Evolutionary conservation across 805 yeast species (phyloP), one percentile per base, ranked within the genome.

Genomic region (Ogataea haglerorum): DNA sequence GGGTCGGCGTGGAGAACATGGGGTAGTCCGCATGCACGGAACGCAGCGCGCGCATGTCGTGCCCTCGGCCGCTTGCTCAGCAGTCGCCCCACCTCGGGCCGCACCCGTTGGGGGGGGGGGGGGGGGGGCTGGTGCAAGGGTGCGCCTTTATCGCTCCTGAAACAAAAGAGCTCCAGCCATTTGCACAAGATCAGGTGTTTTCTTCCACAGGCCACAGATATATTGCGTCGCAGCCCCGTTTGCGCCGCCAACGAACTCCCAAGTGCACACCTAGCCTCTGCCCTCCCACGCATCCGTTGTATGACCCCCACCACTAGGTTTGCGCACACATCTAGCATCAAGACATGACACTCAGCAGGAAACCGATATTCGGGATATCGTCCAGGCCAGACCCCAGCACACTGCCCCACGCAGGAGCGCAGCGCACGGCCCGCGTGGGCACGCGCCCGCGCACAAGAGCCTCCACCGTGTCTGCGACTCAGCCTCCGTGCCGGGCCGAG

Each of bases 401-500:
- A 17, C 19, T 7, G 17, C 13, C 8, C 19, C 19, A 29, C 17
- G 25, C 21, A 25, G 24, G 22, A 14, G 19, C 35, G 25, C 26
- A 21, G 34, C 16, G 21, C 17, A 33, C 29, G 14, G 13, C 18
- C 10, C 22, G 22, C 9, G 17, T 23, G 10, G 10, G 22, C 17
- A 12, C 19, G 12, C 9, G 9, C 4, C 13, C 31, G 6, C 25
- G 36, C 14, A 25, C 15, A 4, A 19, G 41, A 9, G 27, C 41
- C 5, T 18, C 18, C 23, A 38, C 41, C 12, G 27, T 26, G 18
- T 25, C 36, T 10, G 6, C 32, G 14, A 26, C 41, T 25, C 41
- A 38, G 34, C 34, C 42, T 33, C 43, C 43, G 28, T 10, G 12
- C 14, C 26, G 14, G 17, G 15, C 38, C 28, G 38, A 16, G 10